Evolutionary conservation across 257 asterid species (phyloP).

Genomic region (Plantago ovata): DNA sequence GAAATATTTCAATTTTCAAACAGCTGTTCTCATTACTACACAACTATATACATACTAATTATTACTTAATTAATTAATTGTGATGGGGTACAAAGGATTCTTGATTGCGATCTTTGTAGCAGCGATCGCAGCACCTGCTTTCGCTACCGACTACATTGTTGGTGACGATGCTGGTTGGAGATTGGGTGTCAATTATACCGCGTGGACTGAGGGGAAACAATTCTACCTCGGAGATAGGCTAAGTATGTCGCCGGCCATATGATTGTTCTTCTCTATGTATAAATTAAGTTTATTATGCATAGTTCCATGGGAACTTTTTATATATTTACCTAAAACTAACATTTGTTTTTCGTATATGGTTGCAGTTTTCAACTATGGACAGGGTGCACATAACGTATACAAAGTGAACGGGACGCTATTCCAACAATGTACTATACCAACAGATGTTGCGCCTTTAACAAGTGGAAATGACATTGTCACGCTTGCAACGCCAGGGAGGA

Average conservation of each 20-base stretch:
- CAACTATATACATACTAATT: too few relatives aligned
- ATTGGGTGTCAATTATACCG: slow-evolving; percentile 25
- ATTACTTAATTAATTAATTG: too few relatives aligned
- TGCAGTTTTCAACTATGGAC: slow-evolving; percentile 22
- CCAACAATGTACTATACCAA: slow-evolving; percentile 10
- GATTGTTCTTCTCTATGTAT: background rate
- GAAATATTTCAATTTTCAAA: too few relatives aligned
- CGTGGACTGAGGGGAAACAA: slow-evolving; percentile 31
- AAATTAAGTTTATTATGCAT: too few relatives aligned
- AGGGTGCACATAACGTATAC: slow-evolving; percentile 21
- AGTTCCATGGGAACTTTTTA: too few relatives aligned
- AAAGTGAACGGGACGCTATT: slow-evolving; percentile 24
- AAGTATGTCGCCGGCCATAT: slow-evolving; percentile 15
- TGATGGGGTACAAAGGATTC: slow-evolving; percentile 31
- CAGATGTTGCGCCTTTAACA: background rate
- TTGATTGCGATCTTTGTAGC: slow-evolving; percentile 23
- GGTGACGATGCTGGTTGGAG: slow-evolving; percentile 47
- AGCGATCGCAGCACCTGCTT: slow-evolving; percentile 21
- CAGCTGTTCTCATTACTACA: too few relatives aligned
- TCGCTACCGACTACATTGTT: slow-evolving; percentile 30
- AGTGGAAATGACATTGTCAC: slow-evolving; percentile 25
- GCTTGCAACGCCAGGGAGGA: slow-evolving; percentile 23
- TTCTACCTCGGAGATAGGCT: slow-evolving; percentile 33
- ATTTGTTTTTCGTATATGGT: background rate
- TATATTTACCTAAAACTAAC: too few relatives aligned